These are phyloP conservation scores for Tripterygium wilfordii DNA, from an alignment of 177 flowering plant species.

Conservation along the genomic window DNA sequence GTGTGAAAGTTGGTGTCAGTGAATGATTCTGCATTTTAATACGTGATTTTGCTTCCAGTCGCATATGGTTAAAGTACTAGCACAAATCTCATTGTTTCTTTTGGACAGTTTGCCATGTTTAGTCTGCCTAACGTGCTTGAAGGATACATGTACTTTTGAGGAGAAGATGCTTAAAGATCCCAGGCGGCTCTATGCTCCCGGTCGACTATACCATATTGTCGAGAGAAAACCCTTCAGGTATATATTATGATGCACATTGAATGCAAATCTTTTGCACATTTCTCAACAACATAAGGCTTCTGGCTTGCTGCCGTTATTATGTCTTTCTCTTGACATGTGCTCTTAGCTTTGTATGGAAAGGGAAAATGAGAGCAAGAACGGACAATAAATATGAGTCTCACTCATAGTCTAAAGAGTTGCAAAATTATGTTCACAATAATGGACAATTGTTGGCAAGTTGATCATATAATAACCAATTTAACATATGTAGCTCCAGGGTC, in stretches of 20 bases:
- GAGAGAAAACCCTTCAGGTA: conserved; percentile 70
- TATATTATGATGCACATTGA: neutral
- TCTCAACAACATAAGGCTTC: no score
- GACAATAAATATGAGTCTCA: no score
- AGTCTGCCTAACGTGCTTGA: conserved; percentile 56
- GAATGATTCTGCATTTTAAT: neutral
- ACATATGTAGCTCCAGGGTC: no score
- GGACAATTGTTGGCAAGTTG: no score
- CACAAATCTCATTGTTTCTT: conserved; percentile 13
- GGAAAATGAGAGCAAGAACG: no score
- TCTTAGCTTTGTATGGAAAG: no score
- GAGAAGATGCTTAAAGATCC: conserved; percentile 64
- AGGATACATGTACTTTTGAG: conserved; percentile 60
- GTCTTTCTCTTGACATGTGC: no score
- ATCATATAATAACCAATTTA: no score
- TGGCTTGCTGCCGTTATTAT: no score
- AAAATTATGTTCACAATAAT: no score
- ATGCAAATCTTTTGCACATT: neutral
- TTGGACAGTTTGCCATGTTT: conserved; percentile 66
- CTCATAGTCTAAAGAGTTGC: no score
- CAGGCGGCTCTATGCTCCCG: conserved; percentile 73
- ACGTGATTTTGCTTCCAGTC: neutral
- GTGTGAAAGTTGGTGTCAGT: no score
- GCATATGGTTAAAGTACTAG: neutral
- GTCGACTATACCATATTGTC: conserved; percentile 74